Evolutionary conservation across 176 grass and related monocot species (phyloP).

Genomic region (Triticum timopheevii): DNA sequence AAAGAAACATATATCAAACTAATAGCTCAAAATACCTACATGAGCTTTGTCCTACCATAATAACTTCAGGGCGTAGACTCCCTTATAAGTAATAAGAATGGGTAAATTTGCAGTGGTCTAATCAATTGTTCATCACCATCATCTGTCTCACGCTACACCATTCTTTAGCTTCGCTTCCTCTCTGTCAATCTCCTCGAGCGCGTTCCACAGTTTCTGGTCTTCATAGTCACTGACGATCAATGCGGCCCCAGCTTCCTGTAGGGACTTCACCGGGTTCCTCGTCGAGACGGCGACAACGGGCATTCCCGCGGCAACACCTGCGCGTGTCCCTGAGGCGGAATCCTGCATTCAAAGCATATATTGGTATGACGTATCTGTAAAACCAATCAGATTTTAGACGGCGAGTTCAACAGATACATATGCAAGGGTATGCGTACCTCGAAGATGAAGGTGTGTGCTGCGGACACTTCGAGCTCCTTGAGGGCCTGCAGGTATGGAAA

Average conservation of each 20-base stretch:
- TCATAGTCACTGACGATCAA: slow-evolving; percentile 81
- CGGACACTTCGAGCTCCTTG: slow-evolving; percentile 57
- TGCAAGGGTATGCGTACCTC: slow-evolving; percentile 39
- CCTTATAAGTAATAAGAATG: background rate
- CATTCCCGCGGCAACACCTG: slow-evolving; percentile 78
- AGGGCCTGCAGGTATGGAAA: slow-evolving; percentile 83
- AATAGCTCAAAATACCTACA: slow-evolving; percentile 26
- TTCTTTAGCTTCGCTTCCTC: slow-evolving; percentile 56
- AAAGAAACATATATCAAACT: background rate
- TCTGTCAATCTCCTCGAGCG: slow-evolving; percentile 56
- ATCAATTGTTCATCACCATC: background rate
- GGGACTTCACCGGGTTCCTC: slow-evolving; percentile 81
- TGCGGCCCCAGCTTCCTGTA: slow-evolving; percentile 65
- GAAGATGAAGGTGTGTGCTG: slow-evolving; percentile 71
- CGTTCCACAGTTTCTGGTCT: slow-evolving; percentile 75
- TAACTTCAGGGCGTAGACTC: background rate
- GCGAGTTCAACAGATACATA: too few relatives aligned
- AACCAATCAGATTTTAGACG: too few relatives aligned
- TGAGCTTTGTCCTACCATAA: background rate
- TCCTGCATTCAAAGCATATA: slow-evolving; percentile 35
- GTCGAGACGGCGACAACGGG: slow-evolving; percentile 60
- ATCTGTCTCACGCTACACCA: background rate
- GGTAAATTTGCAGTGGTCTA: background rate
- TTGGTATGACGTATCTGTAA: too few relatives aligned
- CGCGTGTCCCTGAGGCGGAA: slow-evolving; percentile 72